Evolutionary conservation across 768 basidiomycete species (phyloP).

Genomic region (Lyophyllum shimeji): DNA sequence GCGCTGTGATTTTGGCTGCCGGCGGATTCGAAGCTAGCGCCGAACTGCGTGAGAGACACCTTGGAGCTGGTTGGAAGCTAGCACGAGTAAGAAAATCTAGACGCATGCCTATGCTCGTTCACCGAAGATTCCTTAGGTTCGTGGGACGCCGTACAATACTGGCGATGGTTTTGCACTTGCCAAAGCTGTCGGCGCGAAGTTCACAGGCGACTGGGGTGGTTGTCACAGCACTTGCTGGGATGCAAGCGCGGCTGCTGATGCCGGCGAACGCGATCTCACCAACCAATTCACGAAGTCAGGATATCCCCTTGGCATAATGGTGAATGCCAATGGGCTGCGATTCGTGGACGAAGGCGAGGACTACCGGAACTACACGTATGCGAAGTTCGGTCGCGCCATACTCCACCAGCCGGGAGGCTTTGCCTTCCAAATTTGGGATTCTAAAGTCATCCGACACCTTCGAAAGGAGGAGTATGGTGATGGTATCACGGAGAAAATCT

Average conservation of each 20-base stretch:
- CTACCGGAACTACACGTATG: slow-evolving; percentile 73
- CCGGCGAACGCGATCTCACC: slow-evolving; percentile 56
- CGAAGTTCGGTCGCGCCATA: slow-evolving; percentile 63
- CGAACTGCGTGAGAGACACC: slow-evolving; percentile 48
- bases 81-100: slow-evolving; percentile 44
- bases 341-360: slow-evolving; percentile 77
- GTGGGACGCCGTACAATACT: slow-evolving; percentile 70
- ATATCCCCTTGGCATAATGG: slow-evolving; percentile 71
- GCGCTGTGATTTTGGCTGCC: slow-evolving; percentile 58
- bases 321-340: slow-evolving; percentile 54
- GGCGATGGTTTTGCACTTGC: slow-evolving; percentile 65
- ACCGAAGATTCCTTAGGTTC: slow-evolving; percentile 39
- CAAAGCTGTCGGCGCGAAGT: slow-evolving; percentile 45
- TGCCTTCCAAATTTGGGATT: slow-evolving; percentile 70
- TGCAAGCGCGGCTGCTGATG: slow-evolving; percentile 49
- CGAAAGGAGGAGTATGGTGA: slow-evolving; percentile 69
- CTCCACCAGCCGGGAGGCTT: slow-evolving; percentile 55
- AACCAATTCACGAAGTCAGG: slow-evolving; percentile 77
- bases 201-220: slow-evolving; percentile 67
- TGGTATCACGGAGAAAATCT: slow-evolving; percentile 55
- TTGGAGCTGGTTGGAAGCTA: slow-evolving; percentile 58
- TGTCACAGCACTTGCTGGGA: slow-evolving; percentile 78
- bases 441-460: slow-evolving; percentile 39
- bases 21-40: slow-evolving; percentile 66
- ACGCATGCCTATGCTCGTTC: background rate